Evolutionary conservation across 441 rosid genomes (phyloP).

Genomic region (Populus hybrid): DNA sequence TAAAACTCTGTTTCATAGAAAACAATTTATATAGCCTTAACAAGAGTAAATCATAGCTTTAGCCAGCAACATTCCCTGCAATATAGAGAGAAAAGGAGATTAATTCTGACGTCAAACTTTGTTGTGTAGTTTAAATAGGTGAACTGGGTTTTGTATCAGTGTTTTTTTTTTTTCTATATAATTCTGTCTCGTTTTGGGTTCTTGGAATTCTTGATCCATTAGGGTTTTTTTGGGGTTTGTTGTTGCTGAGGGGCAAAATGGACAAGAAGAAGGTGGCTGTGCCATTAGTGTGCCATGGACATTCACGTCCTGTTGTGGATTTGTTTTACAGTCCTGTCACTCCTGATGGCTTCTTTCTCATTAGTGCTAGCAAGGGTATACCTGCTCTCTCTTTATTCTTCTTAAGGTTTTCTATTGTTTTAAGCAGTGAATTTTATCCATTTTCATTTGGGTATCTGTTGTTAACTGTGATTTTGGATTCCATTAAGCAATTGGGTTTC

Average conservation of each 20-base stretch:
- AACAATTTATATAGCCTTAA: neutral
- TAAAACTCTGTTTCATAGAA: neutral
- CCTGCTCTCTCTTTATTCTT: neutral
- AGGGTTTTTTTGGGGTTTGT: constrained; percentile 10
- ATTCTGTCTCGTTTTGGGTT: neutral
- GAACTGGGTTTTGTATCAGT: constrained; percentile 9
- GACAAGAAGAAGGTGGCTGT: constrained; percentile 64
- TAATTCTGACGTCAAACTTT: neutral
- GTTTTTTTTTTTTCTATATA: neutral
- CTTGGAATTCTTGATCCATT: constrained; percentile 14
- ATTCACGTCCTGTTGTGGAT: constrained; percentile 97
- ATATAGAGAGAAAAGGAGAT: neutral
- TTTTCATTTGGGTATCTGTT: neutral
- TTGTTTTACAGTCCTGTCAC: constrained; percentile 86
- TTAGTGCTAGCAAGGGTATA: constrained; percentile 94
- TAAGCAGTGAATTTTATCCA: neutral
- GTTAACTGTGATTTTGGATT: constrained; percentile 2
- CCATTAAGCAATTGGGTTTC: constrained; percentile 3
- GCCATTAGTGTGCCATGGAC: constrained; percentile 95
- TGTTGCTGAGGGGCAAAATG: constrained; percentile 28
- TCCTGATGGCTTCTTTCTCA: constrained; percentile 93
- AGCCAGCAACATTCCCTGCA: neutral
- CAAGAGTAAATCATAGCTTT: neutral
- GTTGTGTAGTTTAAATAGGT: neutral
- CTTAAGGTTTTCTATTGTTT: too few species aligned